phyloP scores from a whole-genome alignment of 495 filamentous ascomycete species.

The Staphylotrichum longicolle region DNA sequence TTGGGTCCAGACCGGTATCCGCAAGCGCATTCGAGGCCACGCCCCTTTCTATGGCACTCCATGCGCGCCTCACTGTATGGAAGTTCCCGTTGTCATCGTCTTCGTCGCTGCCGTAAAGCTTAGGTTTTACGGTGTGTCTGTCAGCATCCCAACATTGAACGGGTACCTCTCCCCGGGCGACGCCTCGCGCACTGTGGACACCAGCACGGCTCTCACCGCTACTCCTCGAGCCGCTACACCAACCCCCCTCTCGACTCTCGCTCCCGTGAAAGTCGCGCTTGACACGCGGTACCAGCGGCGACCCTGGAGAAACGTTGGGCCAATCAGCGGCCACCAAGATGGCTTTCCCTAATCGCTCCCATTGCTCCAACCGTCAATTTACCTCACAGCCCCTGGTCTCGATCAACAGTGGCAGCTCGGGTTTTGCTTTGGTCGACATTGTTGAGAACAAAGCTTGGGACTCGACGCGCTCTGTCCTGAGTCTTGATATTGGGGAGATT shows the following conservation, averaged over 20 bases:
- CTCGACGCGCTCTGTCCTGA: background rate
- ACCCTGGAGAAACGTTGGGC: slow-evolving; percentile 6
- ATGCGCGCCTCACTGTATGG: too few relatives aligned
- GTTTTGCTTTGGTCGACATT: too few relatives aligned
- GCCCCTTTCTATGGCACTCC: too few relatives aligned
- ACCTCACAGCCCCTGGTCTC: background rate
- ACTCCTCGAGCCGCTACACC: slow-evolving; percentile 30
- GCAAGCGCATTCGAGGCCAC: background rate
- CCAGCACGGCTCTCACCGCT: slow-evolving; percentile 35
- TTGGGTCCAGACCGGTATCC: background rate
- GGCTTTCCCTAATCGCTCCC: slow-evolving; percentile 15
- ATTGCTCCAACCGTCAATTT: slow-evolving; percentile 21
- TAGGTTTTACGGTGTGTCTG: too few relatives aligned
- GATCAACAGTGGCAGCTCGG: background rate
- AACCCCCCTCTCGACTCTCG: slow-evolving; percentile 25
- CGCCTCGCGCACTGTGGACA: slow-evolving; percentile 30
- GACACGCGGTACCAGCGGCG: slow-evolving; percentile 19
- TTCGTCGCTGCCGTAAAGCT: too few relatives aligned
- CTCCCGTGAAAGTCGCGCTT: slow-evolving; percentile 20
- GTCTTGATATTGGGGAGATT: background rate
- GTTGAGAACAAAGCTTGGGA: background rate
- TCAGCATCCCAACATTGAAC: background rate
- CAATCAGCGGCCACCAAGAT: slow-evolving; percentile 24
- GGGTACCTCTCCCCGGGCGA: slow-evolving; percentile 28
- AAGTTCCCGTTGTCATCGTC: too few relatives aligned